Percentiles rank a stretch among this genome's conserved stretches.
phyloP scores from a whole-genome alignment of 1,139 yeast species.

The Zygoascus hellenicus region DNA sequence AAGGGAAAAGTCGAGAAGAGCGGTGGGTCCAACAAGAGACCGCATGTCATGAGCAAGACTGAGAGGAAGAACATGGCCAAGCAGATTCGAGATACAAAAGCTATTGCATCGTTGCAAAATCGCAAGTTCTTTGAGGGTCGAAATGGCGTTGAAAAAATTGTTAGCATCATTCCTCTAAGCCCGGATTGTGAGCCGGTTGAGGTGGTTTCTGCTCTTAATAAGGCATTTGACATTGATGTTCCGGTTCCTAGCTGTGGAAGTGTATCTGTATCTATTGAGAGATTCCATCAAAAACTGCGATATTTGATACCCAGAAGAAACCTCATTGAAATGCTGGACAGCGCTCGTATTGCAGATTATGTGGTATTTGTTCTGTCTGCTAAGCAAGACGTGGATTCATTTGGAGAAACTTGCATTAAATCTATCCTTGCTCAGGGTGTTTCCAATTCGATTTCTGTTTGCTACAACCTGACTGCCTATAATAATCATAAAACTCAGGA shows the following conservation, averaged over 20 bases:
- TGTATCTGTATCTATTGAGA: slow-evolving; percentile 39
- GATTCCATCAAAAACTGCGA: slow-evolving; percentile 72
- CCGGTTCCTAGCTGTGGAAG: slow-evolving; percentile 34
- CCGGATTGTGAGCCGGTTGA: slow-evolving; percentile 57
- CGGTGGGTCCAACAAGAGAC: slow-evolving; percentile 38
- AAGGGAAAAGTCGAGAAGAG: slow-evolving; percentile 86
- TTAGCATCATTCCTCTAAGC: slow-evolving; percentile 76
- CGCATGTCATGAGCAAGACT: slow-evolving; percentile 45
- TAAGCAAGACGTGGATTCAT: slow-evolving; percentile 68
- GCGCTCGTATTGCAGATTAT: slow-evolving; percentile 84
- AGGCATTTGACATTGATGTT: slow-evolving; percentile 22
- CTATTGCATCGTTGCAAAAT: slow-evolving; percentile 40
- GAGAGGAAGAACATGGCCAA: slow-evolving; percentile 76
- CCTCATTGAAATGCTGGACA: slow-evolving; percentile 69
- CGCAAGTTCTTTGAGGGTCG: slow-evolving; percentile 75
- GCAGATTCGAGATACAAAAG: slow-evolving; percentile 73
- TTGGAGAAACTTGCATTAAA: slow-evolving; percentile 86
- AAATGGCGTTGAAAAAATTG: slow-evolving; percentile 74
- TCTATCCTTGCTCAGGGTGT: slow-evolving; percentile 91
- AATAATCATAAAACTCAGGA: slow-evolving; percentile 72
- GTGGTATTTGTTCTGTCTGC: slow-evolving; percentile 86
- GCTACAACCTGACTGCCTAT: slow-evolving; percentile 61
- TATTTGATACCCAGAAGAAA: slow-evolving; percentile 61
- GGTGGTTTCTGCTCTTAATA: slow-evolving; percentile 45
- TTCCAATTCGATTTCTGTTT: slow-evolving; percentile 72